phyloP scores from a whole-genome alignment of 2,329 filamentous ascomycete species.

The Arachnomyces sp. region DNA sequence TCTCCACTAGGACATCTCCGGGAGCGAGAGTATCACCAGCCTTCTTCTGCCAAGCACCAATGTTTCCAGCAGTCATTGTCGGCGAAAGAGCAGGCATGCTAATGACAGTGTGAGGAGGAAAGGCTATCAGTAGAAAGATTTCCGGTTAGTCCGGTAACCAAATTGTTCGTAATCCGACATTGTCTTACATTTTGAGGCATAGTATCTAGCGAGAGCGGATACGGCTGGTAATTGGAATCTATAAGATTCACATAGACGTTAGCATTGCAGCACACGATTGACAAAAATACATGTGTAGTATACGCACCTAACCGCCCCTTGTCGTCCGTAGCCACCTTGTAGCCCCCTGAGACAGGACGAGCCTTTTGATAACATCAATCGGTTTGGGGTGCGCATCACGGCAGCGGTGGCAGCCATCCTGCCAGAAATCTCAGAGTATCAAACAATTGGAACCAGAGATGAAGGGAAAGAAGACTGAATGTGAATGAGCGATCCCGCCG shows the following conservation, averaged over 20 bases:
- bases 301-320: conserved; percentile 34
- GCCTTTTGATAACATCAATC: conserved; percentile 35
- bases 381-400: conserved; percentile 38
- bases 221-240: conserved; percentile 45
- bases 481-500: too few species aligned
- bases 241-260: conserved; percentile 1
- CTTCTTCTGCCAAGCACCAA: conserved; percentile 98
- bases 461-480: conserved; percentile 10
- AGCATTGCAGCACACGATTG: conserved; percentile 1
- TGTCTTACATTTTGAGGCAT: conserved; percentile 60
- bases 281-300: conserved; percentile 3
- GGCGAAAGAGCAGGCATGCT: conserved; percentile 97
- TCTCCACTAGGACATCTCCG: conserved; percentile 93
- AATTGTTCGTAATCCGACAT: conserved; percentile 12
- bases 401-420: conserved; percentile 50
- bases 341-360: conserved; percentile 39
- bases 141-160: conserved; percentile 9
- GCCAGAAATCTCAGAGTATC: conserved; percentile 22
- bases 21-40: conserved; percentile 77
- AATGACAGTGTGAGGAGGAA: conserved; percentile 88
- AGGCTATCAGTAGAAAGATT: conserved; percentile 54
- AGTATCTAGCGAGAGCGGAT: conserved; percentile 57
- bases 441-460: conserved; percentile 11
- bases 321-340: conserved; percentile 37
- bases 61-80: conserved; percentile 95